Conservation (phyloP, 106 monocot species). For the Allium fistulosum region DNA sequence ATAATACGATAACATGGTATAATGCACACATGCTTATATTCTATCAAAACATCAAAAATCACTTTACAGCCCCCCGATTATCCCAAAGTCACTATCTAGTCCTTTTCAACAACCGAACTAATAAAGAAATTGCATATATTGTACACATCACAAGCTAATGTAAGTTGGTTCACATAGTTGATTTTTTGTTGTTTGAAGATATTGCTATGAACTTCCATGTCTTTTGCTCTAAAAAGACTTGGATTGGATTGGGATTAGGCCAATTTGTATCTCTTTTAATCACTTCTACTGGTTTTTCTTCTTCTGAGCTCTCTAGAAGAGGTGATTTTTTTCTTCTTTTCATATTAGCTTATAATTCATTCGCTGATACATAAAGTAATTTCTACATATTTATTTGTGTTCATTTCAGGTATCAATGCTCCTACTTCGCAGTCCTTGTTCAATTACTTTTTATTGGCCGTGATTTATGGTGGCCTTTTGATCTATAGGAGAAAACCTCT, state of each 20-base stretch:
- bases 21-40: too few relatives aligned
- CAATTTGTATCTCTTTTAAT: slow-evolving; percentile 69
- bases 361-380: too few relatives aligned
- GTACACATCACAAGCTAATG: neutral
- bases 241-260: slow-evolving; percentile 36
- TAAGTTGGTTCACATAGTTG: neutral
- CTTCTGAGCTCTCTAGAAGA: slow-evolving; percentile 54
- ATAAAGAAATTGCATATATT: neutral
- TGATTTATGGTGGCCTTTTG: slow-evolving; percentile 36
- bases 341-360: too few relatives aligned
- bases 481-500: slow-evolving; percentile 21
- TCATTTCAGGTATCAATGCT: slow-evolving; percentile 43
- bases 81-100: slow-evolving; percentile 1
- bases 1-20: too few relatives aligned
- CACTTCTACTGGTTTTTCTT: slow-evolving; percentile 68
- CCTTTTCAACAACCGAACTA: neutral
- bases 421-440: slow-evolving; percentile 70
- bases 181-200: neutral
- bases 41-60: neutral
- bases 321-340: slow-evolving; percentile 12
- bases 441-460: slow-evolving; percentile 55
- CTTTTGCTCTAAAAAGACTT: slow-evolving; percentile 29
- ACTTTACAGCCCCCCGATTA: neutral
- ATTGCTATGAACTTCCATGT: slow-evolving; percentile 7
- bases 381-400: neutral